Evolutionary conservation across 2,329 filamentous ascomycete species (phyloP).

Genomic region (Chaetomium globosum): DNA sequence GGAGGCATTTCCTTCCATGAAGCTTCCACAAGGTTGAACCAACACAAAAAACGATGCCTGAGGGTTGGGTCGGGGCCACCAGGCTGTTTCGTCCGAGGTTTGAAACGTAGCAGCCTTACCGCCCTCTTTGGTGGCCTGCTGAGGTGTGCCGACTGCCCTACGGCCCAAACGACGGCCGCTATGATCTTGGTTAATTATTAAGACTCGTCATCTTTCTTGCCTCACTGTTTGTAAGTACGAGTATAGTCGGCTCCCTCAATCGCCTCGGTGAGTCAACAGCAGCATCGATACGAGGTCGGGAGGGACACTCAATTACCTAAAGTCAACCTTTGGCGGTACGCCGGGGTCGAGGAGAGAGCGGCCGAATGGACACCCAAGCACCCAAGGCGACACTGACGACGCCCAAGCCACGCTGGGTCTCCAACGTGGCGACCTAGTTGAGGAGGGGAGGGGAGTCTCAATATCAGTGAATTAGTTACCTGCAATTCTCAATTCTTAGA

Average conservation of each 20-base stretch:
- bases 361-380: conserved; percentile 3
- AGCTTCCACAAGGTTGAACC: background rate
- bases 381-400: background rate
- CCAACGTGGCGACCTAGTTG: background rate
- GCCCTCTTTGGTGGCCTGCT: background rate
- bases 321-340: background rate
- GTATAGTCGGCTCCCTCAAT: conserved; percentile 6
- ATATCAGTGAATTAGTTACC: background rate
- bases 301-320: background rate
- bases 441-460: background rate
- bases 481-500: background rate
- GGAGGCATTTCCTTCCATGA: background rate
- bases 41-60: background rate
- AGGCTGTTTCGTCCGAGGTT: conserved; percentile 22
- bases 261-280: conserved; percentile 3
- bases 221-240: background rate
- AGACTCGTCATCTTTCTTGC: background rate
- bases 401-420: conserved; percentile 4
- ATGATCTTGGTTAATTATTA: background rate
- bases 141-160: conserved; percentile 5
- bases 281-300: background rate
- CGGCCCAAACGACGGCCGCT: conserved; percentile 15
- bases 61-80: background rate
- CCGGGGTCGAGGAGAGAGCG: conserved; percentile 2
- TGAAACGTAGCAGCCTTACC: conserved; percentile 24